Base-by-base conservation (phyloP, 768 basidiomycete species). In the Paxillus rubicundulus region DNA sequence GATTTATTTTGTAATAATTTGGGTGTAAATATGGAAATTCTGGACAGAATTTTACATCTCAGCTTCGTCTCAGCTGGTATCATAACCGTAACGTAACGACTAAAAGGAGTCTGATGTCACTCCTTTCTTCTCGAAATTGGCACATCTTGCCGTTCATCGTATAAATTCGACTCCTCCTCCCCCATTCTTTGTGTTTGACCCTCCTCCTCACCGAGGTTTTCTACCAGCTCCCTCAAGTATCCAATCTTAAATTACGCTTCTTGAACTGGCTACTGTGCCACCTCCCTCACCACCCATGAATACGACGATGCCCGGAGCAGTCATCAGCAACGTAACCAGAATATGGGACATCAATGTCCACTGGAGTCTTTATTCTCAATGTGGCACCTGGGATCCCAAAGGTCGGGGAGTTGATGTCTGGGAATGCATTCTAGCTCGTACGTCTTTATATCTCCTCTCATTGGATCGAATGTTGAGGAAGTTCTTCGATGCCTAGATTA, bases 371-470 rank as follows among this genome's bases (percentile, higher is more conserved):
- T 77, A 80, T 65, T 80, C 81, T 54, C 87, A 89, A 62, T 88
- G 87, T 66, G 82, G 82, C 49, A 76, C 84, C 13, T 89, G 86
- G 86, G 83, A 88, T 68, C 70, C 79, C 20, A 79, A 77, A 67
- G 76, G 80, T 47, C 79, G 81, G 37, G 81, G 84, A 24, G 87
- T 89, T 38, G 84, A 87, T 50, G 78, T 89, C 49, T 89, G 86
- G 86, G 86, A 89, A 61, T 89, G 87, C 64, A 72, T 87, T 49
- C 70, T 74, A 67, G 78, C 81, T 60, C 87, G 87, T 88, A 69
- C 70, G 84, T 78, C 45, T 30, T 17, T 44, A 5, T 44, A 34
- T 56, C 47, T 24, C 36, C 50, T 30, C 49, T 17, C 43, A 17
- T 37, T n/a, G 34, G 17, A 20, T 10, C 38, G 20, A 18, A 36